Base-by-base conservation (phyloP, 2,329 filamentous ascomycete species). In the Pyrenochaeta sp. region DNA sequence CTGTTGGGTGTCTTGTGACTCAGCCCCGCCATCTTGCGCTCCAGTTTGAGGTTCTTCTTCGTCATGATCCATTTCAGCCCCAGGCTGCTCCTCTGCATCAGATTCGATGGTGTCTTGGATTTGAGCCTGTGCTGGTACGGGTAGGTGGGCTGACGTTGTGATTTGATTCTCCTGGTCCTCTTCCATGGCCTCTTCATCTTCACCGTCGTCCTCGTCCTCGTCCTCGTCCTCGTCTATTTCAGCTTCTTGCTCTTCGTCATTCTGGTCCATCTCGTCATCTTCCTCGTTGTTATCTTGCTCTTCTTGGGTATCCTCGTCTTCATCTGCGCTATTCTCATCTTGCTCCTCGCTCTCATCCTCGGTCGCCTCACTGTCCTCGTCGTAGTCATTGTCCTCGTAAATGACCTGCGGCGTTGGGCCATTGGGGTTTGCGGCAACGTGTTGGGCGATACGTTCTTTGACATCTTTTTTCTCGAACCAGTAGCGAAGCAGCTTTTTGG, bases 391-490 rank as follows among this genome's bases (percentile, higher is more conserved):
- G 14, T 57, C 31, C 42, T 49, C 45, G 46, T 63, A 56, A 15
- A 53, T 42, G 3, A 57, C 45, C 5, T 36, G 35, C 17, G 63
- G 54, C 20, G 45, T 45, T 7, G 51, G 47, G 3, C 41, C 50
- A n/a, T 41, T 42, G 5, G 66, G 60, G 40, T 66, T 39, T 39
- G 49, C 15, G 15, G 50, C 49, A 9, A 35, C 41, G 3, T 54
- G 17, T 23, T 60, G 29, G 12, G 62, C 65, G 5, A 64, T 53
- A 7, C 54, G 39, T 48, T 61, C 49, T 29, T 58, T 60, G 36
- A 67, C 37, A 18, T 75, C 72, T 40, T 62, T 59, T 63, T 66
- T 73, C 62, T 75, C 73, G 51, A 75, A 74, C 72, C 72, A 75
- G 36, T 64, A 58, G 36, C 65, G 64, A 18, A 75, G 57, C 10